Conservation (phyloP, 805 yeast species). For the Cyberlindnera meyerae region DNA sequence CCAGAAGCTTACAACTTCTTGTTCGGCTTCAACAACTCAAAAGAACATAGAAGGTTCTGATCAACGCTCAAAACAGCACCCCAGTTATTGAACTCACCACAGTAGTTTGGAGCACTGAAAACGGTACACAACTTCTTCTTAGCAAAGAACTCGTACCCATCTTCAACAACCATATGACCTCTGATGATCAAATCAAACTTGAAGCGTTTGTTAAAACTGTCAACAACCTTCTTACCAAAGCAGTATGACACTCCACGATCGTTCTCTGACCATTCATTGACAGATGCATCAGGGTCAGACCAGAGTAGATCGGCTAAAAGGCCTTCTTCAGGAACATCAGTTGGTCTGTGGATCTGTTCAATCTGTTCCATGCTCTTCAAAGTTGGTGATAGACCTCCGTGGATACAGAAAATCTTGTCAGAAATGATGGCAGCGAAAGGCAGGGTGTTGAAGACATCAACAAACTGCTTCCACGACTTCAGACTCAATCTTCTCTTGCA, state of each 20-base stretch:
- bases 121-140: constrained; percentile 72
- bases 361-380: constrained; percentile 61
- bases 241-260: constrained; percentile 82
- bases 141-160: constrained; percentile 79
- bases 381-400: constrained; percentile 79
- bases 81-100: constrained; percentile 69
- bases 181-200: constrained; percentile 73
- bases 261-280: constrained; percentile 68
- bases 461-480: constrained; percentile 89
- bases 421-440: constrained; percentile 97
- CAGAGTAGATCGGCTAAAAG: constrained; percentile 72
- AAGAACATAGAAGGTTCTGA: constrained; percentile 86
- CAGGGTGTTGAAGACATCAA: constrained; percentile 91
- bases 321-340: constrained; percentile 80
- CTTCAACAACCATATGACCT: constrained; percentile 89
- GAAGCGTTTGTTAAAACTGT: constrained; percentile 57
- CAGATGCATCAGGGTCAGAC: constrained; percentile 71
- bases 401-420: constrained; percentile 87
- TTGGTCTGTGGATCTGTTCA: constrained; percentile 68
- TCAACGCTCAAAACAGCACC: constrained; percentile 98
- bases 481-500: constrained; percentile 91
- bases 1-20: constrained; percentile 14
- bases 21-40: constrained; percentile 84
- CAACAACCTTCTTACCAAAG: constrained; percentile 71
- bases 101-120: constrained; percentile 76